Evolutionary conservation across 2,329 filamentous ascomycete genomes (phyloP).

Genomic region (Daldinia sp.): DNA sequence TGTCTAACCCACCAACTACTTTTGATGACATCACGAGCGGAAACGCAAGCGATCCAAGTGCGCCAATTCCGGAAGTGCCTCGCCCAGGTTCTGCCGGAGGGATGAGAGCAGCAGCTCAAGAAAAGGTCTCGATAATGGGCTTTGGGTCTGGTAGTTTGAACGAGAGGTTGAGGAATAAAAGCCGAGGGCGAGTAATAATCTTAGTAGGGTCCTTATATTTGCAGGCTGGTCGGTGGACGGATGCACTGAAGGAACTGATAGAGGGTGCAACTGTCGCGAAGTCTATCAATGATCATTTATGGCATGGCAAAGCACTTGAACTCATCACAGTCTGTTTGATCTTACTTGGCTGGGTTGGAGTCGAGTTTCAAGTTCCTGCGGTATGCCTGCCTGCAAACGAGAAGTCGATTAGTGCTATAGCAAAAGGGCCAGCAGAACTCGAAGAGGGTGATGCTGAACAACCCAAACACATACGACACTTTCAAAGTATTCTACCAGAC

Average conservation of each 20-base stretch:
- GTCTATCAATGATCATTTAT: slow-evolving; percentile 89
- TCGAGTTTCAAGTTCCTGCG: slow-evolving; percentile 82
- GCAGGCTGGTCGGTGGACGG: slow-evolving; percentile 88
- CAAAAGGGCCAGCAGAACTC: slow-evolving; percentile 52
- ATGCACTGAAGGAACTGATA: slow-evolving; percentile 84
- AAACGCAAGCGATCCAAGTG: slow-evolving; percentile 51
- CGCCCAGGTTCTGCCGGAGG: slow-evolving; percentile 59
- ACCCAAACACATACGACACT: slow-evolving; percentile 65
- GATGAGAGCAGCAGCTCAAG: slow-evolving; percentile 64
- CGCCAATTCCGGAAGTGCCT: slow-evolving; percentile 58
- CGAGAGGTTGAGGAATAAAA: slow-evolving; percentile 83
- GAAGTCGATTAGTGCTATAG: slow-evolving; percentile 55
- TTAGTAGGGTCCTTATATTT: slow-evolving; percentile 88
- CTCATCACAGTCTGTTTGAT: slow-evolving; percentile 85
- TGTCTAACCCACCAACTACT: slow-evolving; percentile 62
- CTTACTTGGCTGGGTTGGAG: slow-evolving; percentile 83
- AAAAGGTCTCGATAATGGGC: slow-evolving; percentile 74
- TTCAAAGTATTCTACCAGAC: slow-evolving; percentile 75
- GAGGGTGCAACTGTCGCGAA: slow-evolving; percentile 84
- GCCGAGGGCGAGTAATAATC: slow-evolving; percentile 82
- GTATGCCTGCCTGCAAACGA: slow-evolving; percentile 67
- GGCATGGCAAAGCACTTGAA: slow-evolving; percentile 96
- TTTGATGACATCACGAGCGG: slow-evolving; percentile 60
- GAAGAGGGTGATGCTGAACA: slow-evolving; percentile 60
- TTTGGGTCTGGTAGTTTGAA: slow-evolving; percentile 78